Base-by-base conservation (phyloP, 2,329 filamentous ascomycete genomes). In the Talaromyces albobiverticillius region DNA sequence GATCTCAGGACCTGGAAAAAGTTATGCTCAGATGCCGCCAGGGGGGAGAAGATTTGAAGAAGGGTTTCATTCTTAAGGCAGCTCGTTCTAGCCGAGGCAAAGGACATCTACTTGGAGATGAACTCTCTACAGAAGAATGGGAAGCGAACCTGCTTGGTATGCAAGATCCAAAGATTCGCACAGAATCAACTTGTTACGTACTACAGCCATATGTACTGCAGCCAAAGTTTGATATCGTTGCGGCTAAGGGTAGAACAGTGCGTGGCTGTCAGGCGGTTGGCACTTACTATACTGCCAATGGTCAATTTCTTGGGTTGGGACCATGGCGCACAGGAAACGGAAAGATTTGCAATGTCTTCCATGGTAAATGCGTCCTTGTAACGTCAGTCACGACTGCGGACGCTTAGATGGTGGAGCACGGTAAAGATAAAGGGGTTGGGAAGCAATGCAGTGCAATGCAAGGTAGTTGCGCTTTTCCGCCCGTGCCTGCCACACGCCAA, bases 81-180 rank as follows among this genome's bases (percentile, higher is more conserved):
- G 32, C 36, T 41, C 31, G 47, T 13, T 38, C 29, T 23, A 36
- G 47, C 20, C 18, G 36, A 41, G 47, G 47, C 4, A 36, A 20
- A 20, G 47, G 47, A 11, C 32, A 38, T 25, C 20, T 51, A 16
- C 36, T 51, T 29, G 47, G 47, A 13, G 47, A 51, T 41, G 16
- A 51, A 51, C 8, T 51, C 7, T 25, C 31, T 10, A 13, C 6
- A 14, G 47, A 38, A 14, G 47, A 51, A 38, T 51, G 47, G 47
- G 18, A 23, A 36, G n/a, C 34, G 13, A 51, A 23, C 18, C 34
- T 51, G 10, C 20, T 38, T 38, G n/a, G 20, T 41, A 32, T 51
- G n/a, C 31, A 36, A 41, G 22, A 41, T 23, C 47, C 32, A 20
- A 29, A 36, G 13, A n/a, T 51, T 14, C 10, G 10, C 34, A 14